These are phyloP conservation scores for Sedum album DNA, from an alignment of 164 flowering plant genomes.

Conservation along the genomic window DNA sequence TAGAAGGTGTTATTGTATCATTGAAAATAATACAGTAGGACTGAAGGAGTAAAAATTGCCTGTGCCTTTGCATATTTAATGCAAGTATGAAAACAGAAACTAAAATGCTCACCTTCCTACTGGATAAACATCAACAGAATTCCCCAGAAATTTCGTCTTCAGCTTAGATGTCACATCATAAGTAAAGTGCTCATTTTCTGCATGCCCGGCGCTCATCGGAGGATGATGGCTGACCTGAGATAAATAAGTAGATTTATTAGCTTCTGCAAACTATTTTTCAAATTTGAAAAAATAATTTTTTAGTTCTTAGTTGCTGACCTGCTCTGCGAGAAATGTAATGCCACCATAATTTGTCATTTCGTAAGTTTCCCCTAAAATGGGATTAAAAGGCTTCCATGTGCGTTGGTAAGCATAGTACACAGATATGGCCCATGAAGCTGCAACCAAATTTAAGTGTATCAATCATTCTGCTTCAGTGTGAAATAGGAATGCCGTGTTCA, in stretches of 20 bases:
- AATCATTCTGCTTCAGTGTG: background rate
- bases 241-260: background rate
- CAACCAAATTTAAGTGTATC: background rate
- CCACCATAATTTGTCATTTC: background rate
- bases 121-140: constrained; percentile 1
- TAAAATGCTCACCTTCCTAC: background rate
- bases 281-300: background rate
- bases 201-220: constrained; percentile 1
- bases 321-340: constrained; percentile 3
- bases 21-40: too few relatives aligned
- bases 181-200: background rate
- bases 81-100: background rate
- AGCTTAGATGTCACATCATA: background rate
- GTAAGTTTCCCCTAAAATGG: background rate
- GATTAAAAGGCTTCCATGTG: constrained; percentile 4
- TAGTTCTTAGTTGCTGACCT: background rate
- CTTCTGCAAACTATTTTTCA: background rate
- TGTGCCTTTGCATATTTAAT: background rate
- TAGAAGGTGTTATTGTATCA: background rate
- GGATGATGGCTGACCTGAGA: constrained; percentile 1
- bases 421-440: constrained; percentile 6
- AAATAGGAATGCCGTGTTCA: background rate
- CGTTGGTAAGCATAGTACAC: constrained; percentile 2
- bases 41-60: background rate
- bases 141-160: background rate